Percentiles rank a stretch among this genome's conserved stretches.
phyloP scores from a whole-genome alignment of 2,329 filamentous ascomycete species.

The Pseudogymnoascus sp. region DNA sequence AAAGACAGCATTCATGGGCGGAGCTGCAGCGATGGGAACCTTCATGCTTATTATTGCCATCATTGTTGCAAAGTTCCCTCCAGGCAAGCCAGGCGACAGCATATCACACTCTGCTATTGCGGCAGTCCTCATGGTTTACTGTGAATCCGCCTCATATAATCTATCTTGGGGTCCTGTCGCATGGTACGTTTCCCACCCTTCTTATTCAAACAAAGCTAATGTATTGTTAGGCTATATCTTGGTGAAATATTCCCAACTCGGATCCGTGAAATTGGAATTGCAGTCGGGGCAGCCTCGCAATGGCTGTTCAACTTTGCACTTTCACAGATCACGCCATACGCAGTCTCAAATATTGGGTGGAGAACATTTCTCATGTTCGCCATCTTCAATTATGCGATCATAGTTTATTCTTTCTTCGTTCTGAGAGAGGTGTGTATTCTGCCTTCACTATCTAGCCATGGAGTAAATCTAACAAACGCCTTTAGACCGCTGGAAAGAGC shows the following conservation, averaged over 20 bases:
- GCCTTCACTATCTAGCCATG: background rate
- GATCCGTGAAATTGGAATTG: conserved; percentile 44
- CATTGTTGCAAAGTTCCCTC: conserved; percentile 37
- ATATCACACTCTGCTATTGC: conserved; percentile 32
- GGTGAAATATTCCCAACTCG: conserved; percentile 42
- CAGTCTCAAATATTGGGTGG: conserved; percentile 41
- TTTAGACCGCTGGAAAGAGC: background rate
- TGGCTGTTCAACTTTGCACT: conserved; percentile 48
- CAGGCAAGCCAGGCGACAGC: conserved; percentile 26
- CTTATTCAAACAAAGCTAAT: conserved; percentile 8
- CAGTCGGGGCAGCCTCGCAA: conserved; percentile 42
- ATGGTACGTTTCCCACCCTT: conserved; percentile 42
- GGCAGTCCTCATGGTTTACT: conserved; percentile 43
- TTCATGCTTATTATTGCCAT: conserved; percentile 45
- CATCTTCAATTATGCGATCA: conserved; percentile 37
- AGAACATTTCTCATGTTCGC: conserved; percentile 41
- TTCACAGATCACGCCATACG: conserved; percentile 42
- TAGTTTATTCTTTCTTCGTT: conserved; percentile 41
- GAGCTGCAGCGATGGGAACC: conserved; percentile 41
- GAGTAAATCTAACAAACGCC: background rate
- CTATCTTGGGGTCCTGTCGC: conserved; percentile 44
- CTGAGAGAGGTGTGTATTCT: conserved; percentile 43
- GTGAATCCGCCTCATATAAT: conserved; percentile 39
- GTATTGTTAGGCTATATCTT: background rate
- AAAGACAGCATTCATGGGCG: conserved; percentile 38